Evolutionary conservation across 176 grass and related monocot genomes (phyloP), one percentile per base, ranked within the genome.

Genomic region (Avena atlantica): DNA sequence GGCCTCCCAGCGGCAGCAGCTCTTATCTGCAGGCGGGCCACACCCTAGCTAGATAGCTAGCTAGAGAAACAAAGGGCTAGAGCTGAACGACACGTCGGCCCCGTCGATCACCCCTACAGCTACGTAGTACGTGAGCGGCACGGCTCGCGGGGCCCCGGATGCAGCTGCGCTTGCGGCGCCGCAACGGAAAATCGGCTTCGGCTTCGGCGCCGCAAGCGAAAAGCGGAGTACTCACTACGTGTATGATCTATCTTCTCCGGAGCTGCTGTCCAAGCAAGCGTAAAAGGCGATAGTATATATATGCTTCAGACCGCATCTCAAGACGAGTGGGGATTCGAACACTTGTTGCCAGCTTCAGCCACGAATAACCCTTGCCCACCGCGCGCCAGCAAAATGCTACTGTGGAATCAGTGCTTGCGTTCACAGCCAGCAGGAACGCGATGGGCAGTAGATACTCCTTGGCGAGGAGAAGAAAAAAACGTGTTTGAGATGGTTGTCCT

Each of bases 21-120:
- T 48, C 51, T 82, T 78, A 86, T 86, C 84, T 64, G 29, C 40
- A 70, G 36, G 29, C 40, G 60, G 36, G 34, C 78, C 78, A 85
- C 19, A 70, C 66, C 44, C 73, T 21, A n/a, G 56, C 9, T 2
- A 6, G 25, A 25, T 42, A 42, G 40, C 40, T 42, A 42, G 40
- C 40, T 42, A 42, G 40, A 57, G 52, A 75, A 76, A 42, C 40
- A 69, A 60, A 59, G 37, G 70, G 60, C 23, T 12, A 25, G 49
- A 25, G 21, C 60, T 63, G 60, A 61, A 29, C 37, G 40, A 81
- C 60, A 67, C 20, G 64, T 7, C 75, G 23, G 10, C 57, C 44
- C 12, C 62, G 57, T 48, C 45, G 9, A 42, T 58, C 56, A 58
- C 50, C 8, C n/a, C 78, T 29, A 29, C 72, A 42, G 48, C 74